Evolutionary conservation across 352 stramenopile species (phyloP).

Genomic region (Globisporangium barbulae): DNA sequence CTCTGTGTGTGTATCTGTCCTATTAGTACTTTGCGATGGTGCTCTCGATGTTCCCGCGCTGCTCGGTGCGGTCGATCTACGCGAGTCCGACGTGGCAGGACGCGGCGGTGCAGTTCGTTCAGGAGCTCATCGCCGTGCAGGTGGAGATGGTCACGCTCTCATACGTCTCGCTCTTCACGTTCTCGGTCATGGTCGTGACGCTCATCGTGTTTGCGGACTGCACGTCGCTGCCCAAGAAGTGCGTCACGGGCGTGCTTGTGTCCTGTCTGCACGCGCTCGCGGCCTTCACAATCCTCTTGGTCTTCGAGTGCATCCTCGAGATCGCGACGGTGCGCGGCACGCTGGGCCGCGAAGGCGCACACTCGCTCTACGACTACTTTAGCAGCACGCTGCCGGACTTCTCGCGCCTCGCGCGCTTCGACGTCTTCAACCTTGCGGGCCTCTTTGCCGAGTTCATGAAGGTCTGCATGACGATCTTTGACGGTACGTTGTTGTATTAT

Average conservation of each 20-base stretch:
- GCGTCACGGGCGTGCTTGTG: constrained; percentile 41
- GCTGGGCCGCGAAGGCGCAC: constrained; percentile 56
- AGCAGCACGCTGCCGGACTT: constrained; percentile 71
- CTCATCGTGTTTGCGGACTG: constrained; percentile 74
- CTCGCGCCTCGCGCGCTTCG: constrained; percentile 55
- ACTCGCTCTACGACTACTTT: constrained; percentile 81
- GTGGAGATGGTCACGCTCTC: constrained; percentile 73
- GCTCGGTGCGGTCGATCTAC: constrained; percentile 75
- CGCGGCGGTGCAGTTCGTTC: constrained; percentile 37
- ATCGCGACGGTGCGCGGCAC: constrained; percentile 59
- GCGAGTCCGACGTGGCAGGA: constrained; percentile 43
- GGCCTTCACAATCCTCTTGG: constrained; percentile 67
- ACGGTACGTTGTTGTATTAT: constrained; percentile 37
- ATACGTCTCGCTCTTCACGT: constrained; percentile 69
- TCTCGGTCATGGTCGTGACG: constrained; percentile 48
- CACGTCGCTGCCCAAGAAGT: constrained; percentile 59
- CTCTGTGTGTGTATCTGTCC: background rate
- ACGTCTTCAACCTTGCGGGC: constrained; percentile 57
- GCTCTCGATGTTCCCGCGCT: constrained; percentile 92
- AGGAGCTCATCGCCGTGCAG: constrained; percentile 53
- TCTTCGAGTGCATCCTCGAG: constrained; percentile 81
- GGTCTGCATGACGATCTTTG: constrained; percentile 82
- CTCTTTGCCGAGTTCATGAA: constrained; percentile 70
- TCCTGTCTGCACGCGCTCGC: constrained; percentile 59
- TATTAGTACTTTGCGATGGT: constrained; percentile 87